Percentiles rank a stretch among this genome's conserved stretches.
phyloP scores from a whole-genome alignment of 331 rosid genomes.

The Quercus tomentella region DNA sequence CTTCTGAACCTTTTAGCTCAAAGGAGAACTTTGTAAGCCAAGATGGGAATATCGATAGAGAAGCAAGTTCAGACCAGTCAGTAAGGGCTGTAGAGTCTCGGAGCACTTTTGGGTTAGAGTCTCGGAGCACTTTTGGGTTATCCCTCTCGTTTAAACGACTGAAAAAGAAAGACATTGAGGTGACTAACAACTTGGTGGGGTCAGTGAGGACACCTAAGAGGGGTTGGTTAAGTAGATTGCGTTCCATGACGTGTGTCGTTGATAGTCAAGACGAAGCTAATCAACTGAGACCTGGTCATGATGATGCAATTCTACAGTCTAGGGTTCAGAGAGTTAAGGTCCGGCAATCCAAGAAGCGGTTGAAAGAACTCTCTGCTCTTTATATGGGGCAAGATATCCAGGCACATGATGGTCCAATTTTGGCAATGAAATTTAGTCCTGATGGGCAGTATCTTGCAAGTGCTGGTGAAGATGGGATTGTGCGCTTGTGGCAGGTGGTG shows the following conservation, averaged over 20 bases:
- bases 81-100: slow-evolving; percentile 24
- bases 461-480: slow-evolving; percentile 87
- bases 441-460: slow-evolving; percentile 91
- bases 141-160: slow-evolving; percentile 31
- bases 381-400: slow-evolving; percentile 85
- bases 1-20: slow-evolving; percentile 28
- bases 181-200: background rate
- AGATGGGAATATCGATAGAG: slow-evolving; percentile 31
- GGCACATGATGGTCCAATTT: slow-evolving; percentile 87
- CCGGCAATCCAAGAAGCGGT: slow-evolving; percentile 54
- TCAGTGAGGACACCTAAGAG: slow-evolving; percentile 33
- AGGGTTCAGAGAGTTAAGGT: slow-evolving; percentile 78
- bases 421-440: slow-evolving; percentile 93
- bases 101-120: slow-evolving; percentile 24
- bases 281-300: slow-evolving; percentile 8
- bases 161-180: slow-evolving; percentile 30
- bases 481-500: slow-evolving; percentile 87
- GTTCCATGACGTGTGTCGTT: slow-evolving; percentile 63
- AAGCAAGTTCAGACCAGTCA: slow-evolving; percentile 26
- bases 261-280: slow-evolving; percentile 39
- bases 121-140: slow-evolving; percentile 19
- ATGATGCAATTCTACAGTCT: slow-evolving; percentile 22
- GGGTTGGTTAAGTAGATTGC: slow-evolving; percentile 62
- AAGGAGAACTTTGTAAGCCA: slow-evolving; percentile 25
- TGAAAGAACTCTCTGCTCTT: slow-evolving; percentile 86